These are phyloP conservation scores for Hymenoscyphus occultus DNA, from an alignment of 2,329 filamentous ascomycete genomes.

Conservation along the genomic window DNA sequence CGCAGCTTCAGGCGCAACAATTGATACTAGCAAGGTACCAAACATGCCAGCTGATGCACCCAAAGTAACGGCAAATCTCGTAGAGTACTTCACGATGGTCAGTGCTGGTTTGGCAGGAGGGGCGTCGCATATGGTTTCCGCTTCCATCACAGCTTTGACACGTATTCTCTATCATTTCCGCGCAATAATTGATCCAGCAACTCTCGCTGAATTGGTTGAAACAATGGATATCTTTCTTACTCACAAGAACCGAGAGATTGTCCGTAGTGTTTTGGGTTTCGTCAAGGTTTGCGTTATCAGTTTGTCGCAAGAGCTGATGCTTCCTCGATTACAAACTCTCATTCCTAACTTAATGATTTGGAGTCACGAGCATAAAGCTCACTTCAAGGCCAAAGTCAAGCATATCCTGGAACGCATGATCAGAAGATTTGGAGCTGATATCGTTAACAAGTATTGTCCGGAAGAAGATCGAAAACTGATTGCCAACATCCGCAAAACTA, in stretches of 20 bases:
- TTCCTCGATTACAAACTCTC: slow-evolving; percentile 70
- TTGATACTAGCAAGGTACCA: slow-evolving; percentile 82
- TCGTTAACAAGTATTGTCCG: slow-evolving; percentile 76
- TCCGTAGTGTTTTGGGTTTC: slow-evolving; percentile 90
- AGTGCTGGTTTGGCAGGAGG: slow-evolving; percentile 89
- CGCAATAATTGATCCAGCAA: slow-evolving; percentile 61
- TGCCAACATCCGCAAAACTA: slow-evolving; percentile 90
- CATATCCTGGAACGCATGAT: slow-evolving; percentile 95
- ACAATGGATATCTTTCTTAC: slow-evolving; percentile 96
- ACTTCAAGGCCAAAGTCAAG: slow-evolving; percentile 96
- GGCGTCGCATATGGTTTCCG: slow-evolving; percentile 95
- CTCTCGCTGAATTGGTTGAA: slow-evolving; percentile 80
- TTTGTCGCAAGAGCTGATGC: slow-evolving; percentile 74
- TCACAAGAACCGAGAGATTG: slow-evolving; percentile 95
- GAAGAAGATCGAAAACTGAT: slow-evolving; percentile 87
- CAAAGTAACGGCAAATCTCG: slow-evolving; percentile 73
- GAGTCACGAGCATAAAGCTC: slow-evolving; percentile 97
- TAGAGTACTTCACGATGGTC: slow-evolving; percentile 98
- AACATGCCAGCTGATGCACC: slow-evolving; percentile 83
- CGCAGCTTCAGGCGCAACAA: slow-evolving; percentile 62
- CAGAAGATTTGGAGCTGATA: slow-evolving; percentile 79
- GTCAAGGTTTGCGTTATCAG: slow-evolving; percentile 94
- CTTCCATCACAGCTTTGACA: slow-evolving; percentile 91
- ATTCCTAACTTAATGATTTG: slow-evolving; percentile 91
- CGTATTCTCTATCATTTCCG: slow-evolving; percentile 94